Evolutionary conservation across 75 land plant genomes (phyloP), one percentile per base, ranked within the genome.

Genomic region (Pseudotsuga menziesii): DNA sequence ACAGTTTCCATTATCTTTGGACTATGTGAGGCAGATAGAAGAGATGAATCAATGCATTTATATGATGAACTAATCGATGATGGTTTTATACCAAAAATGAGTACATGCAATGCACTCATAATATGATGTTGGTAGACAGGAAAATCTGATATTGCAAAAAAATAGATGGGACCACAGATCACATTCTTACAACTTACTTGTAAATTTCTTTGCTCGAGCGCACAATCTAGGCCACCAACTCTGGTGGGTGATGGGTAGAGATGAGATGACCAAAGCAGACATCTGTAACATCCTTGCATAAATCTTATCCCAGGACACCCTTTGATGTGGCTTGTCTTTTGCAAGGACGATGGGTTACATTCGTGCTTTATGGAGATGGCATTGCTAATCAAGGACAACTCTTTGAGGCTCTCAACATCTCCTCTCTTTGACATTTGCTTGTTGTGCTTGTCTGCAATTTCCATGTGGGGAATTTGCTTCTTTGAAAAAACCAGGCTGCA

Each of bases 311-410:
- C n/a, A n/a, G n/a, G n/a, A n/a, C n/a, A n/a, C n/a, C n/a, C n/a
- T n/a, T n/a, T n/a, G n/a, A n/a, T 87, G 90, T 25, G 96, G 98
- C 0, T 59, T 95, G 25, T 93, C 98, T 1, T 93, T 95, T 61
- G 91, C 87, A 23, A 93, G 85, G 89, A 84, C 14, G 76, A 22
- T 83, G 80, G 2, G 93, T 91, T 25, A 88, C 92, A 2, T 83
- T 95, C 56, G 80, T 90, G 4, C 11, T 95, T 71, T 95, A 95
- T 60, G 98, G 98, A 0, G 98, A 95, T 64, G 98, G 98, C 12
- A 93, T 96, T 0, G 98, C 98, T 4, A 95, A 95, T 66, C 98
- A 95, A 79, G 98, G 98, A 8, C 96, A 95, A 85, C 79, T 95
- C 41, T 95, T 95, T 69, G 96, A 95, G 87, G 96, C 98, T 13